Evolutionary conservation across 331 rosid species (phyloP).

Genomic region (Arachis monticola): DNA sequence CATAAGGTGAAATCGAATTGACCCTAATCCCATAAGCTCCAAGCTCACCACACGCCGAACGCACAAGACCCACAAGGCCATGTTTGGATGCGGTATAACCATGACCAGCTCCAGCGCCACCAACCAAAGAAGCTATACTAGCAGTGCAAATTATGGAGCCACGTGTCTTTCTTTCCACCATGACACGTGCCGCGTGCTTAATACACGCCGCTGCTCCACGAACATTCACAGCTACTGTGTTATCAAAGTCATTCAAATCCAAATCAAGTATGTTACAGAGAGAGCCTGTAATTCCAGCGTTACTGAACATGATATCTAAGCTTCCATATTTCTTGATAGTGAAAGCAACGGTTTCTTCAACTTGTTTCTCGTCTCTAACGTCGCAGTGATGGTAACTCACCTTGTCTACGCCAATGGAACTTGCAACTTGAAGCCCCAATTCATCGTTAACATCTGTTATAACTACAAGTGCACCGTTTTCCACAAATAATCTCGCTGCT

Average conservation of each 20-base stretch:
- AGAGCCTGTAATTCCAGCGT: constrained; percentile 67
- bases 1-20: constrained; percentile 66
- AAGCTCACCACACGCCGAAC: constrained; percentile 64
- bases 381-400: constrained; percentile 69
- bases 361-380: constrained; percentile 71
- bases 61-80: constrained; percentile 64
- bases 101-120: constrained; percentile 51
- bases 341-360: constrained; percentile 56
- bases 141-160: constrained; percentile 78
- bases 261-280: constrained; percentile 52
- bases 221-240: constrained; percentile 59
- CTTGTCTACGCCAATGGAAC: constrained; percentile 48
- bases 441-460: constrained; percentile 70
- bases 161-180: constrained; percentile 51
- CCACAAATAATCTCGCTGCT: constrained; percentile 54
- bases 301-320: constrained; percentile 69
- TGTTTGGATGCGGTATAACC: constrained; percentile 66
- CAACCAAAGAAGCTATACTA: constrained; percentile 58
- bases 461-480: constrained; percentile 67
- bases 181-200: constrained; percentile 67
- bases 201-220: constrained; percentile 57
- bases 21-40: constrained; percentile 79
- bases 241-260: constrained; percentile 56
- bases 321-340: constrained; percentile 58
- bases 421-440: constrained; percentile 51